Evolutionary conservation across 139 green algal genomes (phyloP).

Genomic region (Picochlorum sp.): DNA sequence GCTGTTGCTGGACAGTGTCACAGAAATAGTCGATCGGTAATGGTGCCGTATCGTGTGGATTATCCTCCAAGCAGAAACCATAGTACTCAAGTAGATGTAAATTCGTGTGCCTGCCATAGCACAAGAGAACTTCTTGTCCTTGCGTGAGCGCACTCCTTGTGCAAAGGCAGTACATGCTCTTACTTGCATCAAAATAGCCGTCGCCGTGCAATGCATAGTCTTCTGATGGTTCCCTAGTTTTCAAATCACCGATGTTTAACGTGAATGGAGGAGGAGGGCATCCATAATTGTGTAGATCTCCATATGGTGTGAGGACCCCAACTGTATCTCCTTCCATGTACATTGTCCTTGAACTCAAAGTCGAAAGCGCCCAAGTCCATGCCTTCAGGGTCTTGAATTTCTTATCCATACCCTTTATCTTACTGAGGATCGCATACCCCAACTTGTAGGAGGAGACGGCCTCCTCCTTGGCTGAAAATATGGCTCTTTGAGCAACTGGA

Average conservation of each 20-base stretch:
- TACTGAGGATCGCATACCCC: no score
- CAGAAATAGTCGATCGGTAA: conserved; percentile 34
- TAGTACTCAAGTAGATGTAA: conserved; percentile 81
- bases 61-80: conserved; percentile 62
- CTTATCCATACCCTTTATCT: no score
- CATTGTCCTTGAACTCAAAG: conserved; percentile 64
- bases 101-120: conserved; percentile 81
- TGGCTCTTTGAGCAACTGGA: conserved; percentile 14
- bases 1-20: not conserved
- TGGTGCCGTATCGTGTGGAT: conserved; percentile 46
- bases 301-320: conserved; percentile 71
- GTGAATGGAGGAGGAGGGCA: conserved; percentile 47
- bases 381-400: not conserved
- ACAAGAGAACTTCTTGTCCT: conserved; percentile 68
- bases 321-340: conserved; percentile 54
- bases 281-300: conserved; percentile 82
- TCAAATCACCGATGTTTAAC: conserved; percentile 18
- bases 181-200: conserved; percentile 33
- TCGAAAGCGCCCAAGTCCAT: conserved; percentile 50
- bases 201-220: conserved; percentile 21
- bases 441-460: conserved; percentile 1
- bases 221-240: not conserved
- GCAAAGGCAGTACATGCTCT: conserved; percentile 31
- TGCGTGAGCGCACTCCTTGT: conserved; percentile 30
- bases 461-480: conserved; percentile 15